Evolutionary conservation across 208 protist genomes (phyloP).

Genomic region (Wallacemonas sp.): DNA sequence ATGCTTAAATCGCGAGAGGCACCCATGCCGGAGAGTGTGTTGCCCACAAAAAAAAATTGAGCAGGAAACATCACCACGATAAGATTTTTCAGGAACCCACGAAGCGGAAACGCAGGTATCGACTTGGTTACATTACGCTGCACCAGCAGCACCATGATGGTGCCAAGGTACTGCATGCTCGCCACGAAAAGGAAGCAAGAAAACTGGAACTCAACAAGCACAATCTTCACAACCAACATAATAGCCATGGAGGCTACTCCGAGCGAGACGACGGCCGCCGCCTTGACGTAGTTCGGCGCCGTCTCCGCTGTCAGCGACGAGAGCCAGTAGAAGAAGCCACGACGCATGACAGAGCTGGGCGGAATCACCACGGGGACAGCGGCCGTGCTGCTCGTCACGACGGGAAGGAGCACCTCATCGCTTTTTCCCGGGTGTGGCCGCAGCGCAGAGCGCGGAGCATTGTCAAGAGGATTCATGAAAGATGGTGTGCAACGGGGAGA

Average conservation of each 20-base stretch:
- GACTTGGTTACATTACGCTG: conserved; percentile 12
- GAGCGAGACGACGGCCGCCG: conserved; percentile 22
- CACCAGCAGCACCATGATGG: conserved; percentile 14
- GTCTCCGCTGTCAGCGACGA: conserved; percentile 11
- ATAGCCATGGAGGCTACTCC: conserved; percentile 30
- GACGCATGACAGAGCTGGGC: neutral
- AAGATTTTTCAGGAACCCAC: conserved; percentile 7
- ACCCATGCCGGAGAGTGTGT: conserved; percentile 37
- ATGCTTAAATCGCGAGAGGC: conserved; percentile 39
- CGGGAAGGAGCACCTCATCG: too few species aligned
- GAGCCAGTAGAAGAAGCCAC: conserved; percentile 14
- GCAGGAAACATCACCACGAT: conserved; percentile 35
- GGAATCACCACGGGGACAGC: neutral
- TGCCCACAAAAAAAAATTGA: conserved; percentile 36
- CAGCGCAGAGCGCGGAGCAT: too few species aligned
- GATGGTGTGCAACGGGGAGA: too few species aligned
- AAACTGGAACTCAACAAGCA: conserved; percentile 41
- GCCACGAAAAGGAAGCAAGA: conserved; percentile 32
- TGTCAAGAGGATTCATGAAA: too few species aligned
- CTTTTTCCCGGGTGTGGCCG: too few species aligned
- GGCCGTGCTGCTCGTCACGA: too few species aligned
- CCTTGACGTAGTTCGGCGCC: conserved; percentile 20
- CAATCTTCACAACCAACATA: conserved; percentile 47
- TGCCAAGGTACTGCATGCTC: conserved; percentile 32
- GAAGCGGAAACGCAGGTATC: conserved; percentile 22